Evolutionary conservation across 1,284 basidiomycete species (phyloP).

Genomic region (Golubevia sp.): DNA sequence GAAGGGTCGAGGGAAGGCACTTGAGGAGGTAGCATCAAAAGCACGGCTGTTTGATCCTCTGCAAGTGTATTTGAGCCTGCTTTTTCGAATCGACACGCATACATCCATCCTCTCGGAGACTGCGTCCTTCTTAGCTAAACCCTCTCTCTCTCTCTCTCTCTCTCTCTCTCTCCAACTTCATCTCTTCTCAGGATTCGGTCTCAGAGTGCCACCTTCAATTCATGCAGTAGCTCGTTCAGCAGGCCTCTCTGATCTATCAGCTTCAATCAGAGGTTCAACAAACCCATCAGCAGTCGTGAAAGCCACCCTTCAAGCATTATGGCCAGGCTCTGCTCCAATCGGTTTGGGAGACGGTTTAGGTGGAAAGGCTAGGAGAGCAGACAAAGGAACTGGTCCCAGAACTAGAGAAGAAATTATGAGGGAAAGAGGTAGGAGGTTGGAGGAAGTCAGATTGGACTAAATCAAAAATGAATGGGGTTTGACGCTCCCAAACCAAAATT

Average conservation of each 20-base stretch:
- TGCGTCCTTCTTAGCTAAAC: no score
- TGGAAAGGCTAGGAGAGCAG: slow-evolving; percentile 37
- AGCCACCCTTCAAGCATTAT: slow-evolving; percentile 43
- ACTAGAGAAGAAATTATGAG: slow-evolving; percentile 36
- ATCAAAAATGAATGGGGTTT: no score
- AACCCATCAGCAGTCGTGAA: slow-evolving; percentile 57
- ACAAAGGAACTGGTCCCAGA: slow-evolving; percentile 45
- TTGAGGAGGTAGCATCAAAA: no score
- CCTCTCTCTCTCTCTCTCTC: not conserved
- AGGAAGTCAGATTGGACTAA: slow-evolving; percentile 16
- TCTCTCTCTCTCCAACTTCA: not conserved
- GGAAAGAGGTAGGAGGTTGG: slow-evolving; percentile 42
- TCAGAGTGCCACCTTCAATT: slow-evolving; percentile 52
- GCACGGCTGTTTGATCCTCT: no score
- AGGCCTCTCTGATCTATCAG: slow-evolving; percentile 53
- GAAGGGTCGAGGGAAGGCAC: no score
- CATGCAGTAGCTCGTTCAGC: slow-evolving; percentile 50
- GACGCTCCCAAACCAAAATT: no score
- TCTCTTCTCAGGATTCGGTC: slow-evolving; percentile 39
- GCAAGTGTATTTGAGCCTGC: no score
- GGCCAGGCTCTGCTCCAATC: slow-evolving; percentile 47
- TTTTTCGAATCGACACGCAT: no score
- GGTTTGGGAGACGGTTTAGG: slow-evolving; percentile 52
- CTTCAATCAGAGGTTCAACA: slow-evolving; percentile 50
- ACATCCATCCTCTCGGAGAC: no score